These are phyloP conservation scores for Hydnomerulius pinastri DNA, from an alignment of 768 basidiomycete genomes.

Conservation along the genomic window DNA sequence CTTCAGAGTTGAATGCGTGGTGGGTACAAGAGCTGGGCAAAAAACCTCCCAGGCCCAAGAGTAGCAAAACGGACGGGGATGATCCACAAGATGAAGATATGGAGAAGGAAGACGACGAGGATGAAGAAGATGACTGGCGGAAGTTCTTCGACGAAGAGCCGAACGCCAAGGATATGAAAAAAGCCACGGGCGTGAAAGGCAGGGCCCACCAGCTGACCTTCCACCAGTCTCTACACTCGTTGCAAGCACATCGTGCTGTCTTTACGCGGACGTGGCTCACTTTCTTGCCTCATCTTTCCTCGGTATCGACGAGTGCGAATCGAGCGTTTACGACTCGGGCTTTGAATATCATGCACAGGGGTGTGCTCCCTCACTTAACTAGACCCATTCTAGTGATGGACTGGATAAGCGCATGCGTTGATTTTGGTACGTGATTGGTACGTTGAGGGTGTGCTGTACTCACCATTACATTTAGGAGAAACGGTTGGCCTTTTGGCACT, in stretches of 20 bases:
- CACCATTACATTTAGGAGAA: slow-evolving; percentile 57
- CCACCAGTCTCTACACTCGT: slow-evolving; percentile 76
- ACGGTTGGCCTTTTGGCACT: slow-evolving; percentile 84
- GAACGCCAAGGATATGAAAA: slow-evolving; percentile 35
- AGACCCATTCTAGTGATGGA: slow-evolving; percentile 84
- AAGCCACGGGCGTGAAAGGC: slow-evolving; percentile 36
- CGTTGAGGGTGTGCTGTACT: neutral
- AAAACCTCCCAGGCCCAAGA: slow-evolving; percentile 55
- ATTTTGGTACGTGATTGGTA: slow-evolving; percentile 56
- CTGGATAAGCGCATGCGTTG: slow-evolving; percentile 85
- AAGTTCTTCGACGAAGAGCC: slow-evolving; percentile 79
- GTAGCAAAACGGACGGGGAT: slow-evolving; percentile 41
- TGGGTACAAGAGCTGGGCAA: slow-evolving; percentile 71
- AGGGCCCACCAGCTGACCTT: slow-evolving; percentile 67
- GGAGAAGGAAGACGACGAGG: slow-evolving; percentile 38
- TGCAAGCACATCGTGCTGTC: slow-evolving; percentile 75
- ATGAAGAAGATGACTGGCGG: slow-evolving; percentile 68
- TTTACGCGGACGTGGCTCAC: slow-evolving; percentile 83
- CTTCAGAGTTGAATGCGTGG: slow-evolving; percentile 71
- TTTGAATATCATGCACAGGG: slow-evolving; percentile 78
- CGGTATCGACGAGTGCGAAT: slow-evolving; percentile 29
- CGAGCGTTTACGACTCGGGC: slow-evolving; percentile 53
- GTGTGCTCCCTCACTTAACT: slow-evolving; percentile 82
- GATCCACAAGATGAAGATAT: slow-evolving; percentile 35
- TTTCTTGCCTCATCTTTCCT: slow-evolving; percentile 61